A percentile compares a stretch with the other conserved stretches of the same genome.
Conservation (phyloP, 2,329 filamentous ascomycete genomes). For the Chaetomium olivaceum region DNA sequence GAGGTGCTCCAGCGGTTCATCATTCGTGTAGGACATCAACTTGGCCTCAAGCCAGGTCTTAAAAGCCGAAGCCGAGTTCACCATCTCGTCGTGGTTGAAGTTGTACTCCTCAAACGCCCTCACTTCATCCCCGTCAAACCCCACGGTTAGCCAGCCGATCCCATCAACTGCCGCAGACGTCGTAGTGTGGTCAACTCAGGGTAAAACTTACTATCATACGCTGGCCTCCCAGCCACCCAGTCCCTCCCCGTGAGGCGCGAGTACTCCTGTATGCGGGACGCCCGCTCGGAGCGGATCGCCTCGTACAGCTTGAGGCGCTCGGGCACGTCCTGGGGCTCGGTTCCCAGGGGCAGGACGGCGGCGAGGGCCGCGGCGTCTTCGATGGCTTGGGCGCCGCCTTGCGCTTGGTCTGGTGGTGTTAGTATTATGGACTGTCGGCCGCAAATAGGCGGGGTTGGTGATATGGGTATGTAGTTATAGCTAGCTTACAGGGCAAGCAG, state of each 20-base stretch:
- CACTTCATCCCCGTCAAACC: not conserved
- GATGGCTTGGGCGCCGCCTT: slow-evolving; percentile 64
- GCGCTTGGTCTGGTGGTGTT: slow-evolving; percentile 47
- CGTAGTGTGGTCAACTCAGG: too few relatives aligned
- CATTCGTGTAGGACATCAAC: not conserved
- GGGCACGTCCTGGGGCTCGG: slow-evolving; percentile 47
- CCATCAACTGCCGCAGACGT: too few relatives aligned
- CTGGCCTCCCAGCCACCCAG: slow-evolving; percentile 39
- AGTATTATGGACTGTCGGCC: not conserved
- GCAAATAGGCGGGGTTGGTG: not conserved
- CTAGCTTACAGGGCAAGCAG: slow-evolving; percentile 58
- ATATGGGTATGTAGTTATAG: not conserved
- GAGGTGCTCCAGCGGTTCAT: too few relatives aligned
- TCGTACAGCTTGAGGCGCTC: slow-evolving; percentile 61
- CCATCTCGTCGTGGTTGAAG: slow-evolving; percentile 16
- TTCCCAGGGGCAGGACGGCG: slow-evolving; percentile 54
- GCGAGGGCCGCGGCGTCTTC: slow-evolving; percentile 64
- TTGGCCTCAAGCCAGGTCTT: not conserved
- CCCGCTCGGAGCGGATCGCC: slow-evolving; percentile 55
- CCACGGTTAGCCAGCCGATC: not conserved
- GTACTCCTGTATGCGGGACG: slow-evolving; percentile 33
- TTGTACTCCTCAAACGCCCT: slow-evolving; percentile 10
- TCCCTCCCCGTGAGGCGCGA: slow-evolving; percentile 56
- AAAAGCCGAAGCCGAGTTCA: not conserved
- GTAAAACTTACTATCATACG: slow-evolving; percentile 47